A percentile compares a stretch with the other conserved stretches of the same genome.
Evolutionary conservation across 352 stramenopile species (phyloP).

Genomic region (Globisporangium recalcitrans): DNA sequence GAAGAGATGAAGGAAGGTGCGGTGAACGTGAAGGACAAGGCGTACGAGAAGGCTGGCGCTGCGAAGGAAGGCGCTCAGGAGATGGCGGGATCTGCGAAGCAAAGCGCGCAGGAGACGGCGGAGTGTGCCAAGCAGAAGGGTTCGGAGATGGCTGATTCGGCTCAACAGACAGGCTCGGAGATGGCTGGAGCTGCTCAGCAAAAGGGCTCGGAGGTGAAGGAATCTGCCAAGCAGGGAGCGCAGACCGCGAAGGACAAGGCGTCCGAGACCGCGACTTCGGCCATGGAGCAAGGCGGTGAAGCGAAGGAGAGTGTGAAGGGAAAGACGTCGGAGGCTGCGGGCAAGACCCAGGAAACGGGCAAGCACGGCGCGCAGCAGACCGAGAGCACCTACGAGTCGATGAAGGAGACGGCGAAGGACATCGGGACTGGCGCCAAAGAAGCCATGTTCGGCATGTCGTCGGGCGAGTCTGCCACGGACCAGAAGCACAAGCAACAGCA

Average conservation of each 20-base stretch:
- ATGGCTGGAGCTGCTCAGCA: background rate
- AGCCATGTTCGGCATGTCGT: background rate
- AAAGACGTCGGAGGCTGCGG: background rate
- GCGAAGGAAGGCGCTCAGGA: slow-evolving; percentile 10
- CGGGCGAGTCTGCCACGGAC: slow-evolving; percentile 4
- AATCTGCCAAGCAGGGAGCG: background rate
- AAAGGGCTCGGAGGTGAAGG: slow-evolving; percentile 1
- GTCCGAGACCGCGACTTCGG: background rate
- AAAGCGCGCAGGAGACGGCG: background rate
- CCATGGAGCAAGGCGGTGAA: background rate
- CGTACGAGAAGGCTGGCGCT: background rate
- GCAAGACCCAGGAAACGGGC: background rate
- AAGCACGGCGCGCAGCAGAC: background rate
- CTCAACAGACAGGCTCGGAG: background rate
- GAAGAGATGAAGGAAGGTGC: background rate
- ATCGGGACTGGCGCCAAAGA: slow-evolving; percentile 3
- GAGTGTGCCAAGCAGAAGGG: background rate
- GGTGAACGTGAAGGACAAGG: background rate
- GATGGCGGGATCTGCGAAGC: background rate
- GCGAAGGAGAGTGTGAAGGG: background rate
- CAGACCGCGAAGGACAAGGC: background rate
- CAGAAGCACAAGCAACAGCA: slow-evolving; percentile 3
- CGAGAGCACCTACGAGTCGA: background rate
- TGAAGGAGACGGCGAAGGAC: background rate
- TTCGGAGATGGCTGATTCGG: background rate